phyloP scores from a whole-genome alignment of 495 filamentous ascomycete species.

The Hypomontagnella monticulosa region DNA sequence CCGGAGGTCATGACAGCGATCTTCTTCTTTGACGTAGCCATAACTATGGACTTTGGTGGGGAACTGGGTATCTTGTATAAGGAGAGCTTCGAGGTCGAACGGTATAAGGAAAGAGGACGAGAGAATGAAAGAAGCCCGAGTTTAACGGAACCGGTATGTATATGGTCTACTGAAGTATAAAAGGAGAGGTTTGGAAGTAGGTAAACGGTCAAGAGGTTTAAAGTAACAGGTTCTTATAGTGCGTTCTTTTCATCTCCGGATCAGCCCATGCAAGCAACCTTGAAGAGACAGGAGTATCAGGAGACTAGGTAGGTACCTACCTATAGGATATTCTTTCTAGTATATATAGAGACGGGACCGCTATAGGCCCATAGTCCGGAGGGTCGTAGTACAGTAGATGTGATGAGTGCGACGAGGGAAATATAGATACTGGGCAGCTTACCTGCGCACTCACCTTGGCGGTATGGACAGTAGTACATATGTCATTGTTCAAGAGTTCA shows the following conservation, averaged over 20 bases:
- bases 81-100: not conserved
- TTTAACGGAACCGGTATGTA: not conserved
- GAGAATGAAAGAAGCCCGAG: not conserved
- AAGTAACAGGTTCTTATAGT: constrained; percentile 8
- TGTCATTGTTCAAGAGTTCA: constrained; percentile 20
- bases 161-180: too few species aligned
- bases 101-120: not conserved
- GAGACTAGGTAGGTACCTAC: constrained; percentile 10
- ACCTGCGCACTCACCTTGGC: constrained; percentile 14
- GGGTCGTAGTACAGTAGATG: constrained; percentile 17
- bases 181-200: constrained; percentile 3
- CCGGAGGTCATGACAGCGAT: constrained; percentile 97
- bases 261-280: constrained; percentile 25
- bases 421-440: constrained; percentile 13
- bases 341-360: constrained; percentile 4
- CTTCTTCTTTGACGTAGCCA: constrained; percentile 68
- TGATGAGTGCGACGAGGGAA: constrained; percentile 25
- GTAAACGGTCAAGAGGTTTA: constrained; percentile 5
- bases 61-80: not conserved
- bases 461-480: too few species aligned
- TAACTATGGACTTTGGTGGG: constrained; percentile 31
- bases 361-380: constrained; percentile 2
- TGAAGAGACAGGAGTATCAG: constrained; percentile 11
- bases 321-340: constrained; percentile 3
- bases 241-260: constrained; percentile 32